Percentiles rank a stretch among this genome's conserved stretches.
These are phyloP conservation scores for Hura crepitans DNA, from an alignment of 441 rosid genomes.

Conservation along the genomic window DNA sequence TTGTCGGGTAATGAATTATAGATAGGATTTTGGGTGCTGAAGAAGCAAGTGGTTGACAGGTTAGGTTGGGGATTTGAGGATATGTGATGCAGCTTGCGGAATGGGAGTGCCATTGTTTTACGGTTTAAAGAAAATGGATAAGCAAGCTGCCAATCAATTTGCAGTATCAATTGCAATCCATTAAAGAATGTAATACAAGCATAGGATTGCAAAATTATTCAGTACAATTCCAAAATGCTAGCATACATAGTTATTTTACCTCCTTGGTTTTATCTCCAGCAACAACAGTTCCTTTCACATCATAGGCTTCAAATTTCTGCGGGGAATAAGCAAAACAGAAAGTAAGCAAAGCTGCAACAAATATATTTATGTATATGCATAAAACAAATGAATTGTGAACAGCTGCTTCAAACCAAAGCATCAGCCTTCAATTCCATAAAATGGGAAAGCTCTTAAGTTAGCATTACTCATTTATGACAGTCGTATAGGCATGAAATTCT, in stretches of 20 bases:
- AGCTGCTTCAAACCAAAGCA: not conserved
- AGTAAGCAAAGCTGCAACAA: constrained; percentile 9
- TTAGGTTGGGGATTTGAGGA: constrained; percentile 19
- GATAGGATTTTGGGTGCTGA: constrained; percentile 20
- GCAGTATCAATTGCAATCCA: constrained; percentile 16
- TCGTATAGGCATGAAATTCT: not conserved
- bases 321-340: constrained; percentile 16
- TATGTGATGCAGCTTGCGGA: constrained; percentile 24
- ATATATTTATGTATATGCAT: not conserved
- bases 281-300: constrained; percentile 60
- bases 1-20: constrained; percentile 25
- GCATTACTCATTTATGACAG: not conserved
- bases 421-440: not conserved
- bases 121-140: constrained; percentile 13
- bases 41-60: constrained; percentile 20
- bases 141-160: constrained; percentile 14
- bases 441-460: not conserved
- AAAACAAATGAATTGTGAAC: not conserved
- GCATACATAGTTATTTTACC: constrained; percentile 34
- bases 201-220: not conserved
- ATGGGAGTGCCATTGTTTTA: constrained; percentile 19
- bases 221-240: constrained; percentile 4
- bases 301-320: constrained; percentile 94
- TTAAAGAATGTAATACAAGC: not conserved
- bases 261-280: constrained; percentile 84